These are phyloP conservation scores for Porphyra umbilicalis DNA, from an alignment of 31 red algal species.

Conservation along the genomic window DNA sequence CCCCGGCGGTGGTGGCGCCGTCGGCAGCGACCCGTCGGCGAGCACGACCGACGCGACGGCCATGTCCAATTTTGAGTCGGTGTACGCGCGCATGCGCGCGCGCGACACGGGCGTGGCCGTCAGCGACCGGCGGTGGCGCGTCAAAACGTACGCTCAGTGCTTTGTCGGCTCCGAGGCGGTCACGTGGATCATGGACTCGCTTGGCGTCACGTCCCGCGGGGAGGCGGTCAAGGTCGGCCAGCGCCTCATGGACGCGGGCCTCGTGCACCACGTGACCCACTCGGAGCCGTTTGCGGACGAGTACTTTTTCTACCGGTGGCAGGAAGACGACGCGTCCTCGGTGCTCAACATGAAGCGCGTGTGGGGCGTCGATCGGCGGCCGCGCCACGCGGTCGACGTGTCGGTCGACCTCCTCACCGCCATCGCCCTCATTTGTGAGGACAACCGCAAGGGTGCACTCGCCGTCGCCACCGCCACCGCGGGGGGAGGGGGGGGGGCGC, in stretches of 20 bases:
- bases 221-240: slow-evolving; percentile 75
- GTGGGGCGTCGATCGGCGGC: slow-evolving; percentile 70
- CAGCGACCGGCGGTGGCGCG: slow-evolving; percentile 74
- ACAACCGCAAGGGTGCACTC: slow-evolving; percentile 55
- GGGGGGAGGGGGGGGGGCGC: neutral
- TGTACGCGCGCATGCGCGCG: slow-evolving; percentile 78
- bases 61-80: slow-evolving; percentile 66
- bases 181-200: slow-evolving; percentile 75
- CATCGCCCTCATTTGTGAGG: slow-evolving; percentile 83
- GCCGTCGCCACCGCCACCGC: slow-evolving; percentile 8
- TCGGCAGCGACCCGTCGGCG: too few species aligned
- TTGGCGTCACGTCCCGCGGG: slow-evolving; percentile 18
- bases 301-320: slow-evolving; percentile 92
- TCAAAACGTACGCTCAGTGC: slow-evolving; percentile 77
- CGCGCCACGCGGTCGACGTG: slow-evolving; percentile 68
- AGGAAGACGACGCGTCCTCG: slow-evolving; percentile 90
- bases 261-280: slow-evolving; percentile 91
- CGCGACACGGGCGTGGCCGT: slow-evolving; percentile 47
- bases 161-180: slow-evolving; percentile 91
- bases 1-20: too few species aligned
- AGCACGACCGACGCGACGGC: slow-evolving; percentile 2
- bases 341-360: slow-evolving; percentile 97
- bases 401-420: slow-evolving; percentile 78
- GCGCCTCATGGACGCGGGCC: slow-evolving; percentile 83
- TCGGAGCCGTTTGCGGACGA: slow-evolving; percentile 82